These are phyloP conservation scores for Coemansia sp. DNA, from an alignment of 192 early-diverging fungal genomes.

Conservation along the genomic window DNA sequence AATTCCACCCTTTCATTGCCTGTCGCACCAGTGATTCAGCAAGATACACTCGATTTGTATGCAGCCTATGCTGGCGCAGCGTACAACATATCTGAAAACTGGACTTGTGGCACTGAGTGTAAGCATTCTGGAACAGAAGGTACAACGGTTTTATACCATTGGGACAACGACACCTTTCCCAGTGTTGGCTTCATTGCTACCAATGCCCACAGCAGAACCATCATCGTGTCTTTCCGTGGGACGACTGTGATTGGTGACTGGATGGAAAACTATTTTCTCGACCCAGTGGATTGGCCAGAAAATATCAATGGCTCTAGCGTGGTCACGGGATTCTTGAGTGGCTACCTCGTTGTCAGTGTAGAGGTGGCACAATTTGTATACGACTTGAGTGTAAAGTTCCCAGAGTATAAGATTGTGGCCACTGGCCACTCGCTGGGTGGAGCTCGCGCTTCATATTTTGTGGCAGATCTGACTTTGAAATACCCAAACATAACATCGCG, in stretches of 20 bases:
- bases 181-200: slow-evolving; percentile 31
- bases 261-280: slow-evolving; percentile 6
- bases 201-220: slow-evolving; percentile 12
- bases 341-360: slow-evolving; percentile 16
- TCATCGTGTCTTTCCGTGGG: slow-evolving; percentile 27
- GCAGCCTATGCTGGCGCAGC: slow-evolving; percentile 38
- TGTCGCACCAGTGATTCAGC: not conserved
- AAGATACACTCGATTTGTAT: slow-evolving; percentile 15
- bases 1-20: not conserved
- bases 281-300: slow-evolving; percentile 9
- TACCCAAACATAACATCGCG: slow-evolving; percentile 6
- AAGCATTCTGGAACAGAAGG: slow-evolving; percentile 15
- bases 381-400: slow-evolving; percentile 17
- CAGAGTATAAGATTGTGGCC: slow-evolving; percentile 25
- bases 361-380: not conserved
- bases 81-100: slow-evolving; percentile 9
- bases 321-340: slow-evolving; percentile 21
- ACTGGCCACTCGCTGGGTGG: slow-evolving; percentile 45
- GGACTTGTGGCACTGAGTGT: slow-evolving; percentile 32
- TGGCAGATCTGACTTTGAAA: slow-evolving; percentile 16
- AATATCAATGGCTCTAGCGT: slow-evolving; percentile 15
- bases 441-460: slow-evolving; percentile 30
- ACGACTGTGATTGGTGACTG: slow-evolving; percentile 10
- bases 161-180: slow-evolving; percentile 8
- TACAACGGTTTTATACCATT: slow-evolving; percentile 15